Evolutionary conservation across 2,329 filamentous ascomycete genomes (phyloP), one percentile per base, ranked within the genome.

Genomic region (Decorospora gaudefroyi): DNA sequence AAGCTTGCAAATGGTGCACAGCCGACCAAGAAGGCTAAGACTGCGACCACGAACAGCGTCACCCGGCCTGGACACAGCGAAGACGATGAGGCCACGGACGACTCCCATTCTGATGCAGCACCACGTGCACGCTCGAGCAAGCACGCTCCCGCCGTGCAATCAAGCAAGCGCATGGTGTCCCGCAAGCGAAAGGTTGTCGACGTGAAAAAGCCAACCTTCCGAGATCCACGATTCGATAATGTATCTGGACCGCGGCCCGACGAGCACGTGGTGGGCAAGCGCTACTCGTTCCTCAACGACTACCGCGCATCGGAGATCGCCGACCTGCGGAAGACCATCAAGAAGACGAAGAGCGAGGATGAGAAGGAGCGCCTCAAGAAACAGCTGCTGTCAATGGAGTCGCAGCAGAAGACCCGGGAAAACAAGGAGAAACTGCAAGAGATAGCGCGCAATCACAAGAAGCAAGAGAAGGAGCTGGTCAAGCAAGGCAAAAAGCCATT

Each of bases 401-500:
- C 86, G 46, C 82, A 82, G 64, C 81, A 86, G 71, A 87, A 88
- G 72, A 79, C 89, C 17, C 81, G 84, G 54, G 75, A 83, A 57
- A 77, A 79, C 38, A 87, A 85, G 73, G 86, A 89, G 50, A 80
- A 84, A 48, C 83, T 87, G 70, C 77, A 82, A 58, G 80, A 83
- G 44, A 74, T 97, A 28, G 62, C 92, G 40, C 77, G 82, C 30
- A 84, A 87, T 69, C 91, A 97, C 74, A 82, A 87, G 64, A 81
- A 81, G 73, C 79, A 84, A 69, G 93, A 99, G 77, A 90, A 89
- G 74, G 87, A 91, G 68, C 74, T 88, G 49, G 84, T 97, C 37
- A 84, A 84, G 61, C 82, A 95, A 74, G 93, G 93, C 49, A 96
- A 96, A 82, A 83, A 81, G 67, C 92, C 93, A 0, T 99, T 90